A percentile compares a stretch with the other conserved stretches of the same genome.
These are phyloP conservation scores for Cladosporium sp. DNA, from an alignment of 2,329 filamentous ascomycete genomes.

Conservation along the genomic window DNA sequence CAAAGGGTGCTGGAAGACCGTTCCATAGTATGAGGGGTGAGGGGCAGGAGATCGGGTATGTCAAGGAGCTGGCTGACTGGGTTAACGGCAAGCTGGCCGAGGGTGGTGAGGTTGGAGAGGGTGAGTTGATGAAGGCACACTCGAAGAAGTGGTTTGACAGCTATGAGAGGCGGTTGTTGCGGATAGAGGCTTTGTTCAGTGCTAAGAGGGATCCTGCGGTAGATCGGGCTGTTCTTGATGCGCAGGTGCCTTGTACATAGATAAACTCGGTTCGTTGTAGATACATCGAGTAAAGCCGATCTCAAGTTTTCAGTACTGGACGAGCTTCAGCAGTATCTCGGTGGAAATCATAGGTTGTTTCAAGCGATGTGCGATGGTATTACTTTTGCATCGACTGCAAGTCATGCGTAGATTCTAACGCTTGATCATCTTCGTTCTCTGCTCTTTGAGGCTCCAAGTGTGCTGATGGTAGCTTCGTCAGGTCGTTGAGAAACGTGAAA, in stretches of 20 bases:
- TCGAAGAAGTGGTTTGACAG: constrained; percentile 40
- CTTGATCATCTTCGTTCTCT: too few species aligned
- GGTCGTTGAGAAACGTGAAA: too few species aligned
- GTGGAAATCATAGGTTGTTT: too few species aligned
- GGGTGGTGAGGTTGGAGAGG: constrained; percentile 21
- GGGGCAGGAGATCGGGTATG: constrained; percentile 44
- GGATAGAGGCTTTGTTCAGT: constrained; percentile 36
- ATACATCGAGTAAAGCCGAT: not conserved
- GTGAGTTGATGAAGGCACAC: constrained; percentile 39
- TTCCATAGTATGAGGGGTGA: constrained; percentile 48
- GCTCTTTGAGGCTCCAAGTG: too few species aligned
- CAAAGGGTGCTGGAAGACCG: constrained; percentile 45
- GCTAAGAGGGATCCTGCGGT: constrained; percentile 19
- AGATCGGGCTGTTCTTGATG: constrained; percentile 6
- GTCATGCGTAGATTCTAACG: too few species aligned
- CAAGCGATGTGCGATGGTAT: too few species aligned
- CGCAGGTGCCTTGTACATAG: constrained; percentile 14
- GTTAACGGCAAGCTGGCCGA: constrained; percentile 39
- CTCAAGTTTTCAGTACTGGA: too few species aligned
- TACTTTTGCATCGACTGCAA: too few species aligned
- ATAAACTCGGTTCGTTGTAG: not conserved
- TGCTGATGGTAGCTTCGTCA: too few species aligned
- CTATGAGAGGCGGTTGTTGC: constrained; percentile 38
- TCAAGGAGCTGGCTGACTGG: constrained; percentile 43
- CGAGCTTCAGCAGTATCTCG: too few species aligned